phyloP scores from a whole-genome alignment of 805 yeast genomes.

The Candida loeiensis region DNA sequence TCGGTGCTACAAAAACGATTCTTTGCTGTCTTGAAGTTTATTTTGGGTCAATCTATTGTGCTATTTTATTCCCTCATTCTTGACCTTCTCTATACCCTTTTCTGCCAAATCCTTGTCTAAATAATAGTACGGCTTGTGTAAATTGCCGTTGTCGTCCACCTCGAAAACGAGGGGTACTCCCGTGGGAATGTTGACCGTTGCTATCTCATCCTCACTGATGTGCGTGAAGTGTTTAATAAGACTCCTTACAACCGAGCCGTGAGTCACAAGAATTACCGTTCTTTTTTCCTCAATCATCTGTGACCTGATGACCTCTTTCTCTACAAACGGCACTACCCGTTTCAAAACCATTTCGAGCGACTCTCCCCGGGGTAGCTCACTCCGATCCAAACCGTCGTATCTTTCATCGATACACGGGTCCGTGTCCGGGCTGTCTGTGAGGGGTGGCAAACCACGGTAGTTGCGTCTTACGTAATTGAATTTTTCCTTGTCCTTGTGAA shows the following conservation, averaged over 20 bases:
- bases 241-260: constrained; percentile 42
- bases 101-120: constrained; percentile 40
- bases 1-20: neutral
- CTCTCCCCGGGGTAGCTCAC: constrained; percentile 37
- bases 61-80: constrained; percentile 21
- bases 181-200: constrained; percentile 41
- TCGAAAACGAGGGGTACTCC: constrained; percentile 45
- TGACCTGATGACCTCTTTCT: constrained; percentile 25
- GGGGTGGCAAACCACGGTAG: constrained; percentile 37
- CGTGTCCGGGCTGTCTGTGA: constrained; percentile 15
- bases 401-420: constrained; percentile 37
- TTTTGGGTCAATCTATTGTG: neutral
- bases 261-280: constrained; percentile 39
- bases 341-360: constrained; percentile 37
- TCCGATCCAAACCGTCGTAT: constrained; percentile 22
- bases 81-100: constrained; percentile 34
- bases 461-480: constrained; percentile 38
- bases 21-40: neutral
- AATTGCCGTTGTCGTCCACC: constrained; percentile 26
- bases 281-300: constrained; percentile 22
- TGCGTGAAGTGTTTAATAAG: constrained; percentile 35
- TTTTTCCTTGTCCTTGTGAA: constrained; percentile 30
- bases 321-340: constrained; percentile 34
- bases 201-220: constrained; percentile 36
- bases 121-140: constrained; percentile 32